Base-by-base conservation (phyloP, 768 basidiomycete species). In the Leucocoprinus birnbaumii region DNA sequence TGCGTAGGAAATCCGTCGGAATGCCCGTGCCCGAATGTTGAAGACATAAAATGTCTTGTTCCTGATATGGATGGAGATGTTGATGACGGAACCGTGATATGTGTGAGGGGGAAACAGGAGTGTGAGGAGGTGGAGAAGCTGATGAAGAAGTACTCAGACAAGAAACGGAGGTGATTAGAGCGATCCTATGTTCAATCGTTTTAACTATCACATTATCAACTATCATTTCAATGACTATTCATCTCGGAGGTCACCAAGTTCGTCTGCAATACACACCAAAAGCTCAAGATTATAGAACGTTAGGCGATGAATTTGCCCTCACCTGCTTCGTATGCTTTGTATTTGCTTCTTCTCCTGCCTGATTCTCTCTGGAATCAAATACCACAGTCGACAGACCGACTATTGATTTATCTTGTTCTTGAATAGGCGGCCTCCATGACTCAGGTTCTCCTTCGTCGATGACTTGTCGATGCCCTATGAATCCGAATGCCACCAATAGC, bases 31-130 rank as follows among this genome's bases (percentile, higher is more conserved):
- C 89, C 90, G 3, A 76, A 85, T 62, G 72, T 76, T 7, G 80
- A 91, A 63, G 91, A 93, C 62, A 73, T 89, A 62, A 91, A 86
- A 66, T 93, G 91, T 63, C 65, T 82, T 14, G 75, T 92, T 42
- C 87, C 88, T 3, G 89, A 91, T 61, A 67, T 68, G 43, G 76
- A 69, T 16, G 79, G 80, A 40, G 68, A 70, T 31, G 72, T 60
- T 7, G 63, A 72, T 5, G 77, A 77, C 14, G 84, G 79, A 11
- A 86, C 88, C 0, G 80, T 88, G 2, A 66, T 91, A 22, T 92
- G 90, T 59, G 82, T 84, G 10, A 75, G 90, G 44, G 91, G 91
- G 7, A 61, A 71, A 44, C 72, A 78, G 25, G 87, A 82, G 37
- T 93, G 91, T 53, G 65, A 67, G n/a, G 70, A 75, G 45, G 81